A percentile compares a stretch with the other conserved stretches of the same genome.
These are phyloP conservation scores for Coemansia sp. DNA, from an alignment of 192 early-diverging fungal genomes.

Conservation along the genomic window DNA sequence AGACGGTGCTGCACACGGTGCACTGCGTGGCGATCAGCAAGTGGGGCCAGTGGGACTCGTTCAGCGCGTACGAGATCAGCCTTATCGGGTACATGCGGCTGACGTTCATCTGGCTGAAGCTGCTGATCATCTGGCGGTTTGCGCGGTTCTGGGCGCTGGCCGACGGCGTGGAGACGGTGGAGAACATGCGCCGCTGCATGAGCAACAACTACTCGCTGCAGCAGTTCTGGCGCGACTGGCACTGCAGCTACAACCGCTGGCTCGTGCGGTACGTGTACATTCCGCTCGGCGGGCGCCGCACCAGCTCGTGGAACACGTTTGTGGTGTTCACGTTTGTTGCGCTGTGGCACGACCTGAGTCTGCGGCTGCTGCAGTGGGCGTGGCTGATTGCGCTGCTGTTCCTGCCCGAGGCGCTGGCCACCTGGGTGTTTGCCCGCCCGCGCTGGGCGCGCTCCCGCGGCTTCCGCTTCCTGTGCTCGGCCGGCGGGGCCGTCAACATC, in stretches of 20 bases:
- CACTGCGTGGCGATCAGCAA: slow-evolving; percentile 92
- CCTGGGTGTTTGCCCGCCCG: slow-evolving; percentile 45
- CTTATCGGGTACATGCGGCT: slow-evolving; percentile 89
- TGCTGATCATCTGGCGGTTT: slow-evolving; percentile 96
- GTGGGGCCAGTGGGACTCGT: slow-evolving; percentile 80
- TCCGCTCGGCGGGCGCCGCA: slow-evolving; percentile 80
- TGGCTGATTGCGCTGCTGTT: slow-evolving; percentile 88
- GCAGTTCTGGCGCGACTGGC: slow-evolving; percentile 97
- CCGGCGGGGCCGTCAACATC: slow-evolving; percentile 85
- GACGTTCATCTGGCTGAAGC: slow-evolving; percentile 91
- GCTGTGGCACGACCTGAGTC: slow-evolving; percentile 92
- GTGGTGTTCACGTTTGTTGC: slow-evolving; percentile 96
- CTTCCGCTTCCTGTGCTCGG: slow-evolving; percentile 77
- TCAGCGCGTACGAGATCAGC: slow-evolving; percentile 75
- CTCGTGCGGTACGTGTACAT: slow-evolving; percentile 85
- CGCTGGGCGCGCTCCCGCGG: slow-evolving; percentile 44
- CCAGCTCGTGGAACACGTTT: slow-evolving; percentile 75
- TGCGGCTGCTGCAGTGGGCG: slow-evolving; percentile 85
- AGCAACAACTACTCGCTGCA: slow-evolving; percentile 92
- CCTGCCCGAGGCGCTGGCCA: slow-evolving; percentile 77
- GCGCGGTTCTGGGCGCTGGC: slow-evolving; percentile 93
- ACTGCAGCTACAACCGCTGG: slow-evolving; percentile 92
- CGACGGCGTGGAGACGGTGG: slow-evolving; percentile 85
- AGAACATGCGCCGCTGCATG: slow-evolving; percentile 98
- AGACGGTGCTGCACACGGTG: slow-evolving; percentile 81